Conservation (phyloP, 148 eudicot genomes). For the Heliosperma pusillum region DNA sequence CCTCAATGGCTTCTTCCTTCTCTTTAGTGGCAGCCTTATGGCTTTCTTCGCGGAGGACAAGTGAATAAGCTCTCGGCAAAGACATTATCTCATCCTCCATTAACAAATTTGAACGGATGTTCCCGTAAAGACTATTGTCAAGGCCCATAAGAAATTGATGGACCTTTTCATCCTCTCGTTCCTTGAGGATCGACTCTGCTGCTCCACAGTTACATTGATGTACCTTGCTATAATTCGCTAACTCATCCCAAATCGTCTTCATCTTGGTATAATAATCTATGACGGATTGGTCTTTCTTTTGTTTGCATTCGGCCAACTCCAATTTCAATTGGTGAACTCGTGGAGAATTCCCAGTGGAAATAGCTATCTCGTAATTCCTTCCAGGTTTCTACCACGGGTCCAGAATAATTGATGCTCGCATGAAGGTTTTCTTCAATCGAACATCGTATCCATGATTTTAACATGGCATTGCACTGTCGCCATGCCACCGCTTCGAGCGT, state of each 20-base stretch:
- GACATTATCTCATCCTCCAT: conserved; percentile 1
- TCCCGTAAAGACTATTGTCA: too few species aligned
- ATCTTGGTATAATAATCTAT: neutral
- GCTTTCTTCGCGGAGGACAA: too few species aligned
- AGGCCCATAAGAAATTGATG: too few species aligned
- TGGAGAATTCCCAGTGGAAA: too few species aligned
- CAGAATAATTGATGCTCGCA: too few species aligned
- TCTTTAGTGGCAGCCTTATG: neutral
- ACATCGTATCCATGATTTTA: too few species aligned
- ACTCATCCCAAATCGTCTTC: too few species aligned
- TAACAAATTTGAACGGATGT: too few species aligned
- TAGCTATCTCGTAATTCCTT: conserved; percentile 2
- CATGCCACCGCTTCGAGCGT: neutral
- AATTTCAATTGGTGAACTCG: neutral
- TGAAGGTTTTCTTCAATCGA: too few species aligned
- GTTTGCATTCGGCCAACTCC: neutral
- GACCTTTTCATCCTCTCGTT: neutral
- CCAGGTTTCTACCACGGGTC: neutral
- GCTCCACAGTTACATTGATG: neutral
- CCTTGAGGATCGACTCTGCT: neutral
- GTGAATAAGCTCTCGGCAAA: neutral
- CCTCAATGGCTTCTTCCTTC: neutral
- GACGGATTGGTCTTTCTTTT: conserved; percentile 1
- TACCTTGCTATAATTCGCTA: too few species aligned
- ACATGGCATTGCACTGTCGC: conserved; percentile 3